A percentile compares a stretch with the other conserved stretches of the same genome.
Evolutionary conservation across 768 basidiomycete species (phyloP).

Genomic region (Russula virescens): DNA sequence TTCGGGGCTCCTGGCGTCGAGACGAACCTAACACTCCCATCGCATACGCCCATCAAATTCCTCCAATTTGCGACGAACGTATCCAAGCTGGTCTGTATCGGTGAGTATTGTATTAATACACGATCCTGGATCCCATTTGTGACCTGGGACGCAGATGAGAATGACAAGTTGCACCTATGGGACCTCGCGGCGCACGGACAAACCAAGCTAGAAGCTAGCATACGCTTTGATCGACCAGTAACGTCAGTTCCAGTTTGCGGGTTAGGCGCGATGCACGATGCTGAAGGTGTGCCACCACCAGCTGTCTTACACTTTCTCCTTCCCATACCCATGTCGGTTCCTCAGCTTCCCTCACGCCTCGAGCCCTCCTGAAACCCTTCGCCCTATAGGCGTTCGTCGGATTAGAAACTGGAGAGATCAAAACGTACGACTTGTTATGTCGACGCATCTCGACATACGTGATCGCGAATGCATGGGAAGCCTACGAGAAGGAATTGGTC

Average conservation of each 20-base stretch:
- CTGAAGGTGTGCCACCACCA: constrained; percentile 18
- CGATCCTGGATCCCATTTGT: neutral
- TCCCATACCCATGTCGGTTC: constrained; percentile 63
- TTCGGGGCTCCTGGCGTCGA: constrained; percentile 67
- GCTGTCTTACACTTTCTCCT: constrained; percentile 58
- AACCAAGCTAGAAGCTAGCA: constrained; percentile 47
- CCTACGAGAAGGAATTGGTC: constrained; percentile 55
- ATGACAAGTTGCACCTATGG: constrained; percentile 54
- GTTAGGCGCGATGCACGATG: neutral
- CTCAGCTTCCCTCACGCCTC: constrained; percentile 6
- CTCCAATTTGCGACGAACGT: constrained; percentile 54
- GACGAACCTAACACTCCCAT: constrained; percentile 41
- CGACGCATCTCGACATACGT: constrained; percentile 58
- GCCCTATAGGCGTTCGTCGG: constrained; percentile 42
- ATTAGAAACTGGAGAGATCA: constrained; percentile 52
- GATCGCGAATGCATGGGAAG: constrained; percentile 71
- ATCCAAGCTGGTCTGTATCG: constrained; percentile 55
- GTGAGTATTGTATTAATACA: constrained; percentile 34
- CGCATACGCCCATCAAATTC: constrained; percentile 45
- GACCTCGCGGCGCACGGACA: constrained; percentile 47
- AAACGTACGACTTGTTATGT: constrained; percentile 72
- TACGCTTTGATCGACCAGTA: constrained; percentile 42
- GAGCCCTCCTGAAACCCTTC: neutral
- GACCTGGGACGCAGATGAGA: constrained; percentile 37
- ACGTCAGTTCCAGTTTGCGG: constrained; percentile 30